Evolutionary conservation across 1,284 basidiomycete species (phyloP).

Genomic region (Schizophyllum commune): DNA sequence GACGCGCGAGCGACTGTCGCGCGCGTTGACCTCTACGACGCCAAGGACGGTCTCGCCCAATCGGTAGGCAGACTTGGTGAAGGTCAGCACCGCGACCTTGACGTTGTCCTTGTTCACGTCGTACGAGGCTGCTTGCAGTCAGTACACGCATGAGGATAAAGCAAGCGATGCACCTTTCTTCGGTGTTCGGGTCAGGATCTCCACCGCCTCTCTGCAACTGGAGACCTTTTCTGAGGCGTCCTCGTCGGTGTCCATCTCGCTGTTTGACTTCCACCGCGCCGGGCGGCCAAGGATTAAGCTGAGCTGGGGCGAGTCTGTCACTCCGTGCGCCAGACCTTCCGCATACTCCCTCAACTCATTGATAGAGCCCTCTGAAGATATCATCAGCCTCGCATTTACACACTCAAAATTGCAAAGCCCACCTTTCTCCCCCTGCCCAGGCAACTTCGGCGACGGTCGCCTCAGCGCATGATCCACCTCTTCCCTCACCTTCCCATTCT

Average conservation of each 20-base stretch:
- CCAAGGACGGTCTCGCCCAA: constrained; percentile 87
- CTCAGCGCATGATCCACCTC: constrained; percentile 11
- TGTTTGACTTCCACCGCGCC: constrained; percentile 19
- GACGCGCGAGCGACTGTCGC: constrained; percentile 51
- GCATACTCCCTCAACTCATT: constrained; percentile 1
- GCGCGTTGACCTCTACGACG: constrained; percentile 78
- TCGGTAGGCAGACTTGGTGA: constrained; percentile 83
- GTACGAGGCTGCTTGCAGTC: constrained; percentile 60
- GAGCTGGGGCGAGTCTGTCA: neutral
- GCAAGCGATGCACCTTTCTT: constrained; percentile 60
- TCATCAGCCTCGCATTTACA: neutral
- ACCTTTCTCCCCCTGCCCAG: neutral
- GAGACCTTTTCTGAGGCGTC: constrained; percentile 36
- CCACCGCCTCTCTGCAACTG: constrained; percentile 84
- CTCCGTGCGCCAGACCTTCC: constrained; percentile 19
- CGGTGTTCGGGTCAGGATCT: constrained; percentile 82
- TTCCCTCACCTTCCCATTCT: constrained; percentile 9
- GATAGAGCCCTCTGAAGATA: neutral
- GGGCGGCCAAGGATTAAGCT: neutral
- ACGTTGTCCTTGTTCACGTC: constrained; percentile 89
- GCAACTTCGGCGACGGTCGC: constrained; percentile 6
- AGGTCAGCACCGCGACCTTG: constrained; percentile 83
- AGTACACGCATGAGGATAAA: constrained; percentile 1
- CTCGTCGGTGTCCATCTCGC: constrained; percentile 32
- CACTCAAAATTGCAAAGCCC: neutral